Conservation (phyloP, 257 asterid genomes). For the Striga asiatica region DNA sequence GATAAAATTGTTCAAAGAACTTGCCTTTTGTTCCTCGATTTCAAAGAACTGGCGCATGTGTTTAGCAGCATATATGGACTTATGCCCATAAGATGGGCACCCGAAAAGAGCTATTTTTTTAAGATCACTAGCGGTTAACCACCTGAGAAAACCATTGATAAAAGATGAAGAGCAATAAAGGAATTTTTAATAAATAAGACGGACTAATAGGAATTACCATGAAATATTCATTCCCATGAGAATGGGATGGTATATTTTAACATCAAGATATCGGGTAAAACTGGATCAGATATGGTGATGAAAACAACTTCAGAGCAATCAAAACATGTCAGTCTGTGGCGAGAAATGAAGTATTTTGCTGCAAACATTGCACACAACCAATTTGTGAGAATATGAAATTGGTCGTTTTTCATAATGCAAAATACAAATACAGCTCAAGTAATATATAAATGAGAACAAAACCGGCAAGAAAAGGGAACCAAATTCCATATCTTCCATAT, state of each 20-base stretch:
- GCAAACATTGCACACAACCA: too few species aligned
- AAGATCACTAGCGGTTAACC: constrained; percentile 83
- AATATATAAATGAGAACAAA: too few species aligned
- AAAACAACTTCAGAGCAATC: not conserved
- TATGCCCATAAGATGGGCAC: constrained; percentile 55
- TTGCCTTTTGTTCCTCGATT: constrained; percentile 55
- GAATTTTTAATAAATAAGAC: not conserved
- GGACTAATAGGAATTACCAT: not conserved
- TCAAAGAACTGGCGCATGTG: constrained; percentile 52
- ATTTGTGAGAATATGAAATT: too few species aligned
- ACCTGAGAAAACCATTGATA: constrained; percentile 37
- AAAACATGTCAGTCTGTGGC: not conserved
- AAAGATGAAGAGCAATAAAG: constrained; percentile 17
- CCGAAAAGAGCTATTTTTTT: constrained; percentile 67
- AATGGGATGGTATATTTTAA: not conserved
- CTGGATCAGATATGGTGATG: not conserved
- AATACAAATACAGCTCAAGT: too few species aligned
- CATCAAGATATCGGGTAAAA: not conserved
- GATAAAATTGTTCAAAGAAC: constrained; percentile 7
- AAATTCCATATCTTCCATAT: too few species aligned
- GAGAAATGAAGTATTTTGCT: too few species aligned
- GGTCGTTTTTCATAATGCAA: too few species aligned
- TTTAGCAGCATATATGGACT: constrained; percentile 42
- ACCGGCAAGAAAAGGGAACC: too few species aligned
- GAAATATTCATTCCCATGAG: not conserved